Conservation (phyloP, 192 early-diverging fungal species). For the Mortierella hygrophila region DNA sequence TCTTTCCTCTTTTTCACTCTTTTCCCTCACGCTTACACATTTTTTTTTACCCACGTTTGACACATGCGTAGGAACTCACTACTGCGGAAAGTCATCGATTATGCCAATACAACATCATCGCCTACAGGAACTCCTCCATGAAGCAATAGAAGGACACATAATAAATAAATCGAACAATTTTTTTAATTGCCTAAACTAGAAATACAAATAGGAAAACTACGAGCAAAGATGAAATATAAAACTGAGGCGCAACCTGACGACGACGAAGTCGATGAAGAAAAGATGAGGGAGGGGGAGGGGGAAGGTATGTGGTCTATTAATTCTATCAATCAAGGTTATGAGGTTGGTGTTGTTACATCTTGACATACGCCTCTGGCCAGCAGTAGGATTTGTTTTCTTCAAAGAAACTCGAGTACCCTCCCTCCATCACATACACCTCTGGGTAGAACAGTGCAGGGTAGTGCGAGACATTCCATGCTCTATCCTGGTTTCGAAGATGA, state of each 20-base stretch:
- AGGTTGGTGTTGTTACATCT: slow-evolving; percentile 67
- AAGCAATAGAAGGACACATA: not conserved
- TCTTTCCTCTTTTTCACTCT: not conserved
- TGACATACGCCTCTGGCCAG: slow-evolving; percentile 81
- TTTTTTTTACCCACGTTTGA: not conserved
- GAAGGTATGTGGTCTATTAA: not conserved
- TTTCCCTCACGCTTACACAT: not conserved
- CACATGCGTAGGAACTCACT: slow-evolving; percentile 16
- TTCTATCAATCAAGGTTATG: not conserved
- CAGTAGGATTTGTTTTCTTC: slow-evolving; percentile 69
- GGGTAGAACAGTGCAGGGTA: slow-evolving; percentile 89
- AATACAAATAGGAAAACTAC: not conserved
- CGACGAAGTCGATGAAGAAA: not conserved
- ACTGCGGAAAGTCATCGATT: slow-evolving; percentile 29
- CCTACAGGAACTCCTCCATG: not conserved
- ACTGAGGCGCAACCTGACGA: not conserved
- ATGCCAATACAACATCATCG: not conserved
- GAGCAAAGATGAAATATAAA: not conserved
- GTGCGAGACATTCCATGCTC: slow-evolving; percentile 72
- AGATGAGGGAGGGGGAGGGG: not conserved
- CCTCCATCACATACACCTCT: slow-evolving; percentile 87
- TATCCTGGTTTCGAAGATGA: slow-evolving; percentile 80
- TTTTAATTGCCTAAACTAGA: not conserved
- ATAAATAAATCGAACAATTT: not conserved
- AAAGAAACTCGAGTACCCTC: slow-evolving; percentile 87